A percentile compares a stretch with the other conserved stretches of the same genome.
Evolutionary conservation across 2,329 filamentous ascomycete genomes (phyloP).

Genomic region (Neocucurbitaria cava): DNA sequence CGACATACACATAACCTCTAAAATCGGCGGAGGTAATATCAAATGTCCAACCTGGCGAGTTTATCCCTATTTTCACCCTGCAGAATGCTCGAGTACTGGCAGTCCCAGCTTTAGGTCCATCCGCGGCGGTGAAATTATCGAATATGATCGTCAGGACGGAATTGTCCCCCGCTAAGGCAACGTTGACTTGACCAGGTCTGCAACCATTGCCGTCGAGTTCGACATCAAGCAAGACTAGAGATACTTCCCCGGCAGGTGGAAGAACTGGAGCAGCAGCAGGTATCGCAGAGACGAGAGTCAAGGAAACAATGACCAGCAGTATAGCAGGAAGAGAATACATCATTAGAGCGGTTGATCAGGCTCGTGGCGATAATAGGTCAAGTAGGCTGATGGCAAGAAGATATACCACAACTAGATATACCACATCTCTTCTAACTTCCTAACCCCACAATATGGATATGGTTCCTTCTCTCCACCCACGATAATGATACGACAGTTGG

Average conservation of each 20-base stretch:
- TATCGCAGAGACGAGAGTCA: not conserved
- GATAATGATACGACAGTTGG: not conserved
- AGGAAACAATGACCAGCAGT: not conserved
- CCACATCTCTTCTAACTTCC: not conserved
- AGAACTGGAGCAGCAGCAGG: slow-evolving; percentile 5
- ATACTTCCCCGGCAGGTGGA: slow-evolving; percentile 23
- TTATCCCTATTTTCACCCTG: slow-evolving; percentile 30
- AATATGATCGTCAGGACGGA: slow-evolving; percentile 34
- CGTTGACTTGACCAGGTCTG: slow-evolving; percentile 26
- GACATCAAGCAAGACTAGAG: slow-evolving; percentile 20
- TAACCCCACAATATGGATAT: not conserved
- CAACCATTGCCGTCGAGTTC: slow-evolving; percentile 35
- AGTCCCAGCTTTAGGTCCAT: slow-evolving; percentile 26
- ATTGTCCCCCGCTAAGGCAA: slow-evolving; percentile 27
- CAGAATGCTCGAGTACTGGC: slow-evolving; percentile 33
- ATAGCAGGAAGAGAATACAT: not conserved
- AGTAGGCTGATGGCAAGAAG: not conserved
- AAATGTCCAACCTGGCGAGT: slow-evolving; percentile 33
- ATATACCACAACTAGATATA: too few species aligned
- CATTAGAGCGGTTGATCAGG: not conserved
- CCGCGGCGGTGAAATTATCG: slow-evolving; percentile 34
- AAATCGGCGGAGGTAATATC: slow-evolving; percentile 33
- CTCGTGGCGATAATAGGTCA: not conserved
- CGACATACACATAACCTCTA: slow-evolving; percentile 28
- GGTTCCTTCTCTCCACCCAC: not conserved